Percentiles rank a stretch among this genome's conserved stretches.
These are phyloP conservation scores for Venustampulla echinocandica DNA, from an alignment of 495 filamentous ascomycete genomes.

Conservation along the genomic window DNA sequence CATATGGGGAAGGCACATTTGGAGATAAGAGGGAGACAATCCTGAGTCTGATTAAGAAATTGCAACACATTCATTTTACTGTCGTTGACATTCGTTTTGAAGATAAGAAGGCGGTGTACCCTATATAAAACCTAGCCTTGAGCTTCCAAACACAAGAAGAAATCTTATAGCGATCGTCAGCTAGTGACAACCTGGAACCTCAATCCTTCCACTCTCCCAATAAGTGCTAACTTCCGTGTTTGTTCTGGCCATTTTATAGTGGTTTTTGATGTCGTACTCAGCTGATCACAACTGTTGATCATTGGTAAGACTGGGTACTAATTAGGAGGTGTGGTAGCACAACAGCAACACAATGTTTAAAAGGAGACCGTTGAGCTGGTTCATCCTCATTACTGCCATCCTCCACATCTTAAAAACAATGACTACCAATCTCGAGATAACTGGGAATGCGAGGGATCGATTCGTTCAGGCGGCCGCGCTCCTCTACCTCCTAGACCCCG, in stretches of 20 bases:
- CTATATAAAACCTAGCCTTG: too few relatives aligned
- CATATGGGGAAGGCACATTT: constrained; percentile 6
- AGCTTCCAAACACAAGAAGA: too few relatives aligned
- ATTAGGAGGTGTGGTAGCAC: not conserved
- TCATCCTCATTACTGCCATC: not conserved
- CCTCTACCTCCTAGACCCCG: constrained; percentile 12
- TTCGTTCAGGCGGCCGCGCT: constrained; percentile 13
- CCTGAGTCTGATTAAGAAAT: not conserved
- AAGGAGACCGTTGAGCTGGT: not conserved
- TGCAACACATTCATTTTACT: not conserved
- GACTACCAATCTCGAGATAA: constrained; percentile 5
- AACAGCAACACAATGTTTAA: not conserved
- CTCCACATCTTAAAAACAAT: not conserved
- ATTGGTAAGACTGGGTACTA: not conserved
- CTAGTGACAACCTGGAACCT: too few relatives aligned
- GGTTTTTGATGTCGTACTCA: not conserved
- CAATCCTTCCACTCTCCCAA: not conserved
- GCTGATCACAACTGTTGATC: not conserved
- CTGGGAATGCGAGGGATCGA: constrained; percentile 10
- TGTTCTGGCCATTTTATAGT: not conserved
- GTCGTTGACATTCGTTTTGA: not conserved
- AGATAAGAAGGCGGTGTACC: not conserved
- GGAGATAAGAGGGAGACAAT: not conserved
- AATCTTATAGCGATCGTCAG: too few relatives aligned
- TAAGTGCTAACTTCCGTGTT: not conserved